These are phyloP conservation scores for Kregervanrija pseudodelftensis DNA, from an alignment of 805 yeast genomes.

Conservation along the genomic window DNA sequence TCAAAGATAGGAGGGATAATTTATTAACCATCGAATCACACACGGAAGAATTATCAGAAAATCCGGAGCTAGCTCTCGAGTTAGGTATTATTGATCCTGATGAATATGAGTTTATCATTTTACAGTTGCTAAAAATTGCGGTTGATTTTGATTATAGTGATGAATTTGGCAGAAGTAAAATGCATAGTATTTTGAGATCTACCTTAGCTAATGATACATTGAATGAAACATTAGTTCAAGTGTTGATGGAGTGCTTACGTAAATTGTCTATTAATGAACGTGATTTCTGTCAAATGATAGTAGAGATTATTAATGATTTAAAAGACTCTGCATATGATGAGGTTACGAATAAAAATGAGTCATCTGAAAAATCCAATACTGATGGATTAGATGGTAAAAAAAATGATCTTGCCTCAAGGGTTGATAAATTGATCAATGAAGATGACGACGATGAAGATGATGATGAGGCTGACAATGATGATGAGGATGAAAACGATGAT, in stretches of 20 bases:
- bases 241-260: conserved; percentile 57
- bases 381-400: not conserved
- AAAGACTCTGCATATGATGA: conserved; percentile 53
- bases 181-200: conserved; percentile 53
- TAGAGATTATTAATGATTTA: conserved; percentile 82
- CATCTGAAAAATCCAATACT: conserved; percentile 4
- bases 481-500: conserved; percentile 5
- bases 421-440: conserved; percentile 6
- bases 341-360: conserved; percentile 23
- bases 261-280: conserved; percentile 70
- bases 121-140: conserved; percentile 64
- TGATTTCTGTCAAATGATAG: conserved; percentile 76
- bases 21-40: conserved; percentile 18
- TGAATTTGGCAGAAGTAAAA: conserved; percentile 79
- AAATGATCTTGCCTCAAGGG: conserved; percentile 6
- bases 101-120: conserved; percentile 65
- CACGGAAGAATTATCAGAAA: conserved; percentile 14
- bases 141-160: conserved; percentile 78
- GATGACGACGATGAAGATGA: conserved; percentile 20
- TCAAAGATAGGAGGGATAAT: conserved; percentile 38
- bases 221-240: conserved; percentile 44
- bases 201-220: conserved; percentile 53
- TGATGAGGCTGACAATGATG: conserved; percentile 5
- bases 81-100: conserved; percentile 37
- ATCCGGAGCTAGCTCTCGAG: conserved; percentile 10